A percentile compares a stretch with the other conserved stretches of the same genome.
Conservation (phyloP, 2,329 filamentous ascomycete species). For the Pestalotiopsis sp. region DNA sequence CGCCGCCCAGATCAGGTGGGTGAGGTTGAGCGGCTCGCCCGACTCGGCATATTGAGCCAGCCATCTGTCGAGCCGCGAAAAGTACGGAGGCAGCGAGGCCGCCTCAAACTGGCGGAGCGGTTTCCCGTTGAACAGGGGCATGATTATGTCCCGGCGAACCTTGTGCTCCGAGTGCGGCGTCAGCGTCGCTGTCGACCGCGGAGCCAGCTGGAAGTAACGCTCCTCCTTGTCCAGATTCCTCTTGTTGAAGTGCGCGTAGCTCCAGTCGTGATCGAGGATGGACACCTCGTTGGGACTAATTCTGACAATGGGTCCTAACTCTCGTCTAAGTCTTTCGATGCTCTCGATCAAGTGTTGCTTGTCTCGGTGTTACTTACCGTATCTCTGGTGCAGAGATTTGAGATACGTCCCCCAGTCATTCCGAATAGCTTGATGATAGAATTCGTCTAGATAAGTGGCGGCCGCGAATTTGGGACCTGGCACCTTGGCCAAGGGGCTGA, state of each 20-base stretch:
- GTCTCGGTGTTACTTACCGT: neutral
- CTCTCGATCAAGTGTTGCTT: neutral
- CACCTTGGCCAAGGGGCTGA: neutral
- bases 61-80: neutral
- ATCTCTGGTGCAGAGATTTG: conserved; percentile 1
- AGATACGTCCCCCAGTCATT: conserved; percentile 8
- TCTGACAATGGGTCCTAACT: neutral
- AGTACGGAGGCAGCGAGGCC: neutral
- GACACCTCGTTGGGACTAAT: conserved; percentile 6
- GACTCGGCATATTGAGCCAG: neutral
- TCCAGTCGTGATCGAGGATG: conserved; percentile 10
- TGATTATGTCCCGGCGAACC: neutral
- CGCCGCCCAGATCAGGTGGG: conserved; percentile 4
- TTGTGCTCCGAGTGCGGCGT: conserved; percentile 10
- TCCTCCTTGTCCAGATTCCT: conserved; percentile 7
- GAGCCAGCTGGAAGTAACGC: conserved; percentile 10
- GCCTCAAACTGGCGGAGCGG: neutral
- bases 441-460: neutral
- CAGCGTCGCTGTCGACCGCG: conserved; percentile 3
- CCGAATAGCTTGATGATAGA: conserved; percentile 4
- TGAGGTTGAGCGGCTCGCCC: conserved; percentile 5
- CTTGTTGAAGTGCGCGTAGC: conserved; percentile 6
- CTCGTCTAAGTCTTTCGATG: neutral
- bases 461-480: neutral
- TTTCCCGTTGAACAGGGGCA: conserved; percentile 9